Percentiles rank a stretch among this genome's conserved stretches.
Evolutionary conservation across 805 yeast genomes (phyloP).

Genomic region (Pichia cabralensis): DNA sequence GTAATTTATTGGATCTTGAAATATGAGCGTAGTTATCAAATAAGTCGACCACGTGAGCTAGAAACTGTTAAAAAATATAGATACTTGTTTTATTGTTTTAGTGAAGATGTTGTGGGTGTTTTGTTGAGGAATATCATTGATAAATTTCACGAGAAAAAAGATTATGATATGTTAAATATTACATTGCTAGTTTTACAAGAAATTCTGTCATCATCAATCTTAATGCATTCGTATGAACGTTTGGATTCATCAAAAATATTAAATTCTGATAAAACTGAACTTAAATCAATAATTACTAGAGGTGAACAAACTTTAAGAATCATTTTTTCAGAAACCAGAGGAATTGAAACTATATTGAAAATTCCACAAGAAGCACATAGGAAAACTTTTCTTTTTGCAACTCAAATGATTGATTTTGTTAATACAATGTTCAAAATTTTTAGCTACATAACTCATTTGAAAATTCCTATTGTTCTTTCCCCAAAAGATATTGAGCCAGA

Average conservation of each 20-base stretch:
- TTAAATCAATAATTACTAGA: constrained; percentile 17
- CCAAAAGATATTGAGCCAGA: constrained; percentile 13
- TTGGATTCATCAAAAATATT: constrained; percentile 31
- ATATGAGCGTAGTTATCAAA: constrained; percentile 39
- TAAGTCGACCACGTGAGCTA: constrained; percentile 14
- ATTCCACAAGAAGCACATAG: constrained; percentile 57
- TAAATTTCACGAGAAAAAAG: constrained; percentile 23
- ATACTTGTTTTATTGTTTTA: constrained; percentile 8
- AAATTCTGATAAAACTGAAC: constrained; percentile 37
- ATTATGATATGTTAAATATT: constrained; percentile 28
- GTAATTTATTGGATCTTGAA: constrained; percentile 68
- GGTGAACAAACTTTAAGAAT: constrained; percentile 36
- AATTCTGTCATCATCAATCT: constrained; percentile 35
- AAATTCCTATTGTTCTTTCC: constrained; percentile 20
- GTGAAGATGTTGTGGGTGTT: not conserved
- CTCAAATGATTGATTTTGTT: constrained; percentile 52
- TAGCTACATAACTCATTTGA: constrained; percentile 54
- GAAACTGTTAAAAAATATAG: constrained; percentile 21
- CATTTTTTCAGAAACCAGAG: constrained; percentile 58
- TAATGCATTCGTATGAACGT: constrained; percentile 27
- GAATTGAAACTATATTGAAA: constrained; percentile 43
- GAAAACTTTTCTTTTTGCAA: constrained; percentile 53
- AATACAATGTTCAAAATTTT: constrained; percentile 58
- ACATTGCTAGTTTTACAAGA: constrained; percentile 24
- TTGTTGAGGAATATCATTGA: constrained; percentile 1